A percentile compares a stretch with the other conserved stretches of the same genome.
These are phyloP conservation scores for Myriosclerotinia curreyana DNA, from an alignment of 2,329 filamentous ascomycete genomes.

Conservation along the genomic window DNA sequence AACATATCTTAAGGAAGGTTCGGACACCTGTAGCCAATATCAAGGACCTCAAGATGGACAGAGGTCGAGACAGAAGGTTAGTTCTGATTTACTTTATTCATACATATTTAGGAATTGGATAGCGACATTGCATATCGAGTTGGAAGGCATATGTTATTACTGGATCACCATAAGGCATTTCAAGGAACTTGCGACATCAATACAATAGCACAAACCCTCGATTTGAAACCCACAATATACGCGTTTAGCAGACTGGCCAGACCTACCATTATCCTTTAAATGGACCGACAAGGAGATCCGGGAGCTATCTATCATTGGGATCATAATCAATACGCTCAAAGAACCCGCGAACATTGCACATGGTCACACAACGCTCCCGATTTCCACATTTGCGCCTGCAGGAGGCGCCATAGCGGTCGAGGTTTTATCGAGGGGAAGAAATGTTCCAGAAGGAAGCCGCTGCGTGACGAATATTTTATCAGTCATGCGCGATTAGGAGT, in stretches of 20 bases:
- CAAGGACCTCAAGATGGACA: slow-evolving; percentile 9
- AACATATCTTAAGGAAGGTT: neutral
- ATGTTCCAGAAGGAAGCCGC: neutral
- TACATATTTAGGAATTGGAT: slow-evolving; percentile 9
- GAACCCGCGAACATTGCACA: slow-evolving; percentile 2
- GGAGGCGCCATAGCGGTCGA: neutral
- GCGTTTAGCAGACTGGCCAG: neutral
- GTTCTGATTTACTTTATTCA: slow-evolving; percentile 27
- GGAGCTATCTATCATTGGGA: neutral
- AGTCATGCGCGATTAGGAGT: neutral
- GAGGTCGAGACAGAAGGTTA: slow-evolving; percentile 43
- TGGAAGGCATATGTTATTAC: neutral
- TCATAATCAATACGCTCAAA: neutral
- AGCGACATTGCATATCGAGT: neutral
- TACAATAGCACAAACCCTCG: neutral
- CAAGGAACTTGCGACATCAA: neutral
- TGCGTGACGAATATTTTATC: neutral
- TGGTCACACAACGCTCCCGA: neutral
- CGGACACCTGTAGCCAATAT: neutral
- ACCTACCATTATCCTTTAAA: neutral
- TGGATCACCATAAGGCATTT: neutral
- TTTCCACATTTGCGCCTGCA: slow-evolving; percentile 16
- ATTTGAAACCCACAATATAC: neutral
- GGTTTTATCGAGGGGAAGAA: neutral
- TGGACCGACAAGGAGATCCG: neutral